Conservation (phyloP, 345 rosid species). For the Dipteronia dyeriana region DNA sequence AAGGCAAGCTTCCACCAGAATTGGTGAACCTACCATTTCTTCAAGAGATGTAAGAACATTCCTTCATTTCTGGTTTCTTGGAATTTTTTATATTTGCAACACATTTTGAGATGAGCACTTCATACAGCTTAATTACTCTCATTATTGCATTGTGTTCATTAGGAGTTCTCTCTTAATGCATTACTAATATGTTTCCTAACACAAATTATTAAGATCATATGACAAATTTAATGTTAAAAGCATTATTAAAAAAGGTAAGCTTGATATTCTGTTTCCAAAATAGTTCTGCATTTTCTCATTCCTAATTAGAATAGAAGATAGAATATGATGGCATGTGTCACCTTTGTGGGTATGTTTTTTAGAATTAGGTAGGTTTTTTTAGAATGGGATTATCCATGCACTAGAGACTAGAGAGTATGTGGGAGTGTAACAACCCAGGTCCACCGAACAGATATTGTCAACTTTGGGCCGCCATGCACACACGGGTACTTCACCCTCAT, state of each 20-base stretch:
- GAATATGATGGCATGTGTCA: too few relatives aligned
- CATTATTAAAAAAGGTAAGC: neutral
- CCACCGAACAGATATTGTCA: too few relatives aligned
- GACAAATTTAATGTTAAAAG: too few relatives aligned
- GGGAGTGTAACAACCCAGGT: neutral
- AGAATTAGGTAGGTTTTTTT: neutral
- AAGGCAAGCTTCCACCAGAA: conserved; percentile 12
- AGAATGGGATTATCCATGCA: neutral
- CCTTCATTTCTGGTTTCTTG: neutral
- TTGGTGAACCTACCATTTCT: conserved; percentile 10
- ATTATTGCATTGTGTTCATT: too few relatives aligned
- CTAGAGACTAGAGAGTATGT: neutral
- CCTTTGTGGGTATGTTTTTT: neutral
- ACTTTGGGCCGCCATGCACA: too few relatives aligned
- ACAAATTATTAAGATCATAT: too few relatives aligned
- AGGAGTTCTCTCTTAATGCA: too few relatives aligned
- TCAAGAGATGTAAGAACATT: neutral
- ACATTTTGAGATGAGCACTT: neutral
- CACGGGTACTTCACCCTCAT: neutral
- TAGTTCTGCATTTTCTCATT: too few relatives aligned
- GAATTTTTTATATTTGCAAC: neutral
- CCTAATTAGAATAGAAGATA: too few relatives aligned
- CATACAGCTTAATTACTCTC: neutral
- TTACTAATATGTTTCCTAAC: too few relatives aligned
- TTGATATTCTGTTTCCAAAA: too few relatives aligned